Percentiles rank a stretch among this genome's conserved stretches.
Evolutionary conservation across 805 yeast genomes (phyloP).

Genomic region (Metschnikowia reukaufii): DNA sequence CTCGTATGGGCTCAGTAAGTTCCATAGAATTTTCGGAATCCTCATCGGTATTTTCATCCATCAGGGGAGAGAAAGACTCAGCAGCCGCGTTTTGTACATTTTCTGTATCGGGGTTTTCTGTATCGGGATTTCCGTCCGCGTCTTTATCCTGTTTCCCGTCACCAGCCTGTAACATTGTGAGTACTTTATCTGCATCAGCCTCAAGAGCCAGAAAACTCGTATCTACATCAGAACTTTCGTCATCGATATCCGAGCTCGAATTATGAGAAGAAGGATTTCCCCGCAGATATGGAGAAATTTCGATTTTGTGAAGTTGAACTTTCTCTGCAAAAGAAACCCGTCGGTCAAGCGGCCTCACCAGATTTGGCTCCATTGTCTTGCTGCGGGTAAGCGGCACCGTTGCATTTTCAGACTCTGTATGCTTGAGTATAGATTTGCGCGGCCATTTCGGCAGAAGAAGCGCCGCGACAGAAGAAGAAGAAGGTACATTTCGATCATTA

Average conservation of each 20-base stretch:
- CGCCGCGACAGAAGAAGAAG: not conserved
- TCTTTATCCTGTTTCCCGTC: not conserved
- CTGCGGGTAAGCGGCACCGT: slow-evolving; percentile 13
- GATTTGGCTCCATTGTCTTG: not conserved
- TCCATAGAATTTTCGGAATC: slow-evolving; percentile 32
- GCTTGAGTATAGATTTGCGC: slow-evolving; percentile 18
- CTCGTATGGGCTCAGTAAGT: slow-evolving; percentile 23
- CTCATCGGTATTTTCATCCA: slow-evolving; percentile 12
- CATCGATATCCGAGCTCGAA: slow-evolving; percentile 1
- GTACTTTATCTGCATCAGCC: slow-evolving; percentile 22
- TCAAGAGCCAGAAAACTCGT: slow-evolving; percentile 19
- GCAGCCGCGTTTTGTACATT: not conserved
- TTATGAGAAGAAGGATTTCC: not conserved
- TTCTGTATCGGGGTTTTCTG: not conserved
- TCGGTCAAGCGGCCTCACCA: slow-evolving; percentile 30
- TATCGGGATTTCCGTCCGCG: not conserved
- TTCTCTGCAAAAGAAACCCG: slow-evolving; percentile 79
- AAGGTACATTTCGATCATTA: not conserved
- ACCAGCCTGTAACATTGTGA: slow-evolving; percentile 13
- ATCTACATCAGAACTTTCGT: slow-evolving; percentile 10
- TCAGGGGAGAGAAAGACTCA: not conserved
- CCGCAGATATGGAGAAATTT: slow-evolving; percentile 26
- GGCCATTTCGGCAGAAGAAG: slow-evolving; percentile 8
- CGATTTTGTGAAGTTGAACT: slow-evolving; percentile 63
- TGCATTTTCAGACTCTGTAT: slow-evolving; percentile 10